Conservation (phyloP, 768 basidiomycete species). For the Agaricus sinodeliciosus region DNA sequence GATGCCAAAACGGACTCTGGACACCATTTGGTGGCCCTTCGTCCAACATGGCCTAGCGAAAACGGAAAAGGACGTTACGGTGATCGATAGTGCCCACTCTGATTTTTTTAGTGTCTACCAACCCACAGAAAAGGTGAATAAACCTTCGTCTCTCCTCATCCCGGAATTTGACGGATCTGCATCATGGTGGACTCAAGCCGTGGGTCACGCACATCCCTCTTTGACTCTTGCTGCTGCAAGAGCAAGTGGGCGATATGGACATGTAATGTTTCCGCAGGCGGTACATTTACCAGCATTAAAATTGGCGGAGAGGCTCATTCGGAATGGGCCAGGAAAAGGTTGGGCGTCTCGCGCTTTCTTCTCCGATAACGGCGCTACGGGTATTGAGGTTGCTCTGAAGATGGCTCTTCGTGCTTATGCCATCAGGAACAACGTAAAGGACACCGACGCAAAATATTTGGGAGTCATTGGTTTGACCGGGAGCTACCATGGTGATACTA, state of each 20-base stretch:
- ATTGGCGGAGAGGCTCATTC: slow-evolving; percentile 74
- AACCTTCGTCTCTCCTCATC: slow-evolving; percentile 28
- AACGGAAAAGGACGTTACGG: slow-evolving; percentile 67
- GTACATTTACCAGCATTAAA: slow-evolving; percentile 80
- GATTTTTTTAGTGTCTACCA: slow-evolving; percentile 72
- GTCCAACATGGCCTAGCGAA: slow-evolving; percentile 80
- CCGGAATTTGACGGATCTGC: slow-evolving; percentile 85
- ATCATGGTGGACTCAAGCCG: slow-evolving; percentile 96
- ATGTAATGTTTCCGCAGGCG: slow-evolving; percentile 93
- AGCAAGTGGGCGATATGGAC: slow-evolving; percentile 91
- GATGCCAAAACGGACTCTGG: slow-evolving; percentile 72
- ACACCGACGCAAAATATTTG: slow-evolving; percentile 39
- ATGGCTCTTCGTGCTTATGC: slow-evolving; percentile 83
- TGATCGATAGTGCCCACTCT: slow-evolving; percentile 84
- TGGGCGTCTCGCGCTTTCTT: slow-evolving; percentile 93
- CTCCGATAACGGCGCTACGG: slow-evolving; percentile 93
- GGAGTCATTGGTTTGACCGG: slow-evolving; percentile 85
- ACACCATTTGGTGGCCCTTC: slow-evolving; percentile 95
- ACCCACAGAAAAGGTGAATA: slow-evolving; percentile 31
- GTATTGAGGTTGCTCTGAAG: slow-evolving; percentile 95
- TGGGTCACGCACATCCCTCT: slow-evolving; percentile 76
- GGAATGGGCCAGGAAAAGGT: slow-evolving; percentile 71
- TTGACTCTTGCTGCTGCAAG: slow-evolving; percentile 82
- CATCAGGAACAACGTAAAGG: slow-evolving; percentile 28
- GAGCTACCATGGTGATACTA: slow-evolving; percentile 97